phyloP scores from a whole-genome alignment of 768 basidiomycete genomes.

The Lactarius hengduanensis region DNA sequence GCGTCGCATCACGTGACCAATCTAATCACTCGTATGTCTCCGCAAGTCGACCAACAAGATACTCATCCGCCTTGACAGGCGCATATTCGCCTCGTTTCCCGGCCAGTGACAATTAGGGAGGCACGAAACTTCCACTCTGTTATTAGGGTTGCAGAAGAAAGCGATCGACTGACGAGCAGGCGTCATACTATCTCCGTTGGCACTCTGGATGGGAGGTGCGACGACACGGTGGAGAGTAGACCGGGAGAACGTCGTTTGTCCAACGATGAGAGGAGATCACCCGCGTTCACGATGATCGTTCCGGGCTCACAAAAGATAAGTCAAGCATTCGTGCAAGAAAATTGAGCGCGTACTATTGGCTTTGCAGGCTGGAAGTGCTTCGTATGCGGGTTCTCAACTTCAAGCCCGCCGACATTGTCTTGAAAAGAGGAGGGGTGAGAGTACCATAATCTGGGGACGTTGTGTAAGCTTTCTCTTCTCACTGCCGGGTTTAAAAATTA shows the following conservation, averaged over 20 bases:
- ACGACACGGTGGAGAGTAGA: slow-evolving; percentile 85
- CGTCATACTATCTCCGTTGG: slow-evolving; percentile 51
- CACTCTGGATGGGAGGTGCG: slow-evolving; percentile 57
- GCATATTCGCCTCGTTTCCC: slow-evolving; percentile 56
- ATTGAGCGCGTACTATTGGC: slow-evolving; percentile 59
- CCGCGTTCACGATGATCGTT: slow-evolving; percentile 81
- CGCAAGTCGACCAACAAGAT: slow-evolving; percentile 69
- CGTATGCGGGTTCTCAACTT: slow-evolving; percentile 80
- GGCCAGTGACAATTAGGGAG: slow-evolving; percentile 61
- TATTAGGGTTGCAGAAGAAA: slow-evolving; percentile 87
- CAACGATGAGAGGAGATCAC: slow-evolving; percentile 78
- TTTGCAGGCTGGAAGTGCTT: slow-evolving; percentile 66
- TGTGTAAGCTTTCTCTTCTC: background rate
- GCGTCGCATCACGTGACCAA: slow-evolving; percentile 29
- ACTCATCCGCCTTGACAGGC: slow-evolving; percentile 70
- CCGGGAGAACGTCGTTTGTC: slow-evolving; percentile 76
- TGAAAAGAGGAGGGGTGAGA: slow-evolving; percentile 81
- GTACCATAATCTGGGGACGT: slow-evolving; percentile 67
- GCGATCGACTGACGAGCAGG: slow-evolving; percentile 77
- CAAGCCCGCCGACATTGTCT: slow-evolving; percentile 79
- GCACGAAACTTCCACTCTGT: slow-evolving; percentile 62
- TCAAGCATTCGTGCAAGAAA: background rate
- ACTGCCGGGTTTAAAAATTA: background rate
- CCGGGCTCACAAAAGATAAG: slow-evolving; percentile 51
- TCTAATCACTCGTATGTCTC: slow-evolving; percentile 48